phyloP scores from a whole-genome alignment of 2,329 filamentous ascomycete genomes.

The Colletotrichum navitas region DNA sequence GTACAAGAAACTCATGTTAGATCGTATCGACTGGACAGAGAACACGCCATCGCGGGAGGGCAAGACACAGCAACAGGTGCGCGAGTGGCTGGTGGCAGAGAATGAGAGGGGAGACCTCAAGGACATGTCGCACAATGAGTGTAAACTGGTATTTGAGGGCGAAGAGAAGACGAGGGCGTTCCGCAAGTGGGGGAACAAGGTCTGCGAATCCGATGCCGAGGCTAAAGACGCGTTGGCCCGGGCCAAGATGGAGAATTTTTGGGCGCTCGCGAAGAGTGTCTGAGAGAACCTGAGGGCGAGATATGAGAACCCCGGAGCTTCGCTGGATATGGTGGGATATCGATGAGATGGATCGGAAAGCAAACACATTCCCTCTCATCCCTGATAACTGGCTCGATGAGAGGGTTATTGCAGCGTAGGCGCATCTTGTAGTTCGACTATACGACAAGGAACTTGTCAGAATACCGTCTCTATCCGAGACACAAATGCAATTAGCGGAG shows the following conservation, averaged over 20 bases:
- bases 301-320: background rate
- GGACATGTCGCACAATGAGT: conserved; percentile 85
- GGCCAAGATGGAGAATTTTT: conserved; percentile 95
- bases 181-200: conserved; percentile 87
- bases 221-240: conserved; percentile 84
- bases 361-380: background rate
- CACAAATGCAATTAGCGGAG: background rate
- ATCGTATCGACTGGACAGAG: conserved; percentile 95
- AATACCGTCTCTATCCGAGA: background rate
- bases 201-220: conserved; percentile 93
- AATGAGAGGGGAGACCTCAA: conserved; percentile 83
- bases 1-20: conserved; percentile 93
- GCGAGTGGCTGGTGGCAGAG: conserved; percentile 83
- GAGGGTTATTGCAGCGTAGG: background rate
- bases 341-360: background rate
- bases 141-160: conserved; percentile 89
- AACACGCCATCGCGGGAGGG: conserved; percentile 78
- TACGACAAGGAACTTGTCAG: background rate
- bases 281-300: conserved; percentile 20
- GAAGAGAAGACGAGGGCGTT: conserved; percentile 85
- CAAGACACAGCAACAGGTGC: conserved; percentile 71
- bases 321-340: background rate
- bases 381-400: background rate
- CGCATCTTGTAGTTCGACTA: background rate
- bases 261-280: conserved; percentile 83